Base-by-base conservation (phyloP, 768 basidiomycete species). In the Clathrus columnatus region DNA sequence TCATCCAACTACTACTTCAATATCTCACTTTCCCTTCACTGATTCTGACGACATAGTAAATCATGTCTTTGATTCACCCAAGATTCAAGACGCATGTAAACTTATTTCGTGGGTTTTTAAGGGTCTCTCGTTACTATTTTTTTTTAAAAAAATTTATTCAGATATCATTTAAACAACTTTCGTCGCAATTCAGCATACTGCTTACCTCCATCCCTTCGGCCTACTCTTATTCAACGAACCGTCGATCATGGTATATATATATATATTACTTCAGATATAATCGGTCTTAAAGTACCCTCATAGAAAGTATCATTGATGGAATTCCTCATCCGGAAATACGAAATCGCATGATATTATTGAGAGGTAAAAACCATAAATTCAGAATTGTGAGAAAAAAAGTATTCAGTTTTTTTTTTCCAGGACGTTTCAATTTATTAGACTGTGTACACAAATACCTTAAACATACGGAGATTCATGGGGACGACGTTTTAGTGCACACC, bases 161-260 rank as follows among this genome's bases (percentile, higher is more conserved):
- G 90, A 57, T 94, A 95, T 68, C 94, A 97, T 65, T 75, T 97
- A 48, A 87, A 92, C 61, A 95, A 95, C 62, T 92, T 83, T 67
- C 85, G 83, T 65, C 75, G 86, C 58, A 94, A 94, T 62, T 84
- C 83, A 42, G 78, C 80, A 10, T 97, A 97, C 65, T 89, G 87
- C 63, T 73, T 97, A 5, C 94, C 94, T 0, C 81, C 88, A 1
- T 93, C 91, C 11, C 72, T 97, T 47, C 80, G 88, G 5, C 91
- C 92, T 1, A 92, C 92, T 4, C 70, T 86, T n/a, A 83, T 93
- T 11, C 94, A 97, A 70, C 82, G 87, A 65, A 86, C 87, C 6
- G 79, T 96, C 29, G 85, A 91, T 45, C 93, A 96, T 64, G 88
- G 87, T 86, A 59, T 48, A 76, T 66, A 87, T 86, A 59, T 48